These are phyloP conservation scores for Sporobolus alterniflorus DNA, from an alignment of 202 grass and related monocot species.

Conservation along the genomic window DNA sequence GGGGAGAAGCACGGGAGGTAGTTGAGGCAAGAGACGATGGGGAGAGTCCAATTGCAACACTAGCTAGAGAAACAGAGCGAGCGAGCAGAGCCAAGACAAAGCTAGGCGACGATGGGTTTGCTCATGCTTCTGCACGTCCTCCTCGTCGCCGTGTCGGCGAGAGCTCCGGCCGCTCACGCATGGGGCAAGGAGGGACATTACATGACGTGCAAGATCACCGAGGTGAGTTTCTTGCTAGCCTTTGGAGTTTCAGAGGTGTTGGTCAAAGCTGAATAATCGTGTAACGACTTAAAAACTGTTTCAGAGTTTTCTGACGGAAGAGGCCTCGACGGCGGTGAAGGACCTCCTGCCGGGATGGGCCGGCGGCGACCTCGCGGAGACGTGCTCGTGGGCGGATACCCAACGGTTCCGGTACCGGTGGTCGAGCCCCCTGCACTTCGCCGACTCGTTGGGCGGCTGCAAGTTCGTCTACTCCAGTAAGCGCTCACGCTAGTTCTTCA, in stretches of 20 bases:
- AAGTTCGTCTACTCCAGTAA: constrained; percentile 54
- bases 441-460: constrained; percentile 52
- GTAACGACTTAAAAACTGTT: too few species aligned
- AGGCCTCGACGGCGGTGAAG: constrained; percentile 50
- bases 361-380: constrained; percentile 47
- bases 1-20: neutral
- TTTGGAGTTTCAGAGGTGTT: neutral
- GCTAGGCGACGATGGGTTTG: neutral
- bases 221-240: constrained; percentile 4
- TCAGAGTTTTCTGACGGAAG: constrained; percentile 48
- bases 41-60: neutral
- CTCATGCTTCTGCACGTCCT: constrained; percentile 32
- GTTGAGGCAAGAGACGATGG: neutral
- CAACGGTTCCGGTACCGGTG: constrained; percentile 56
- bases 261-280: neutral
- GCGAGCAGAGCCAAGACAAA: neutral
- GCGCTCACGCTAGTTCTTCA: neutral
- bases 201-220: constrained; percentile 76
- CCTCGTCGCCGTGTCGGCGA: neutral
- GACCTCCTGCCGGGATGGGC: constrained; percentile 55
- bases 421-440: constrained; percentile 61
- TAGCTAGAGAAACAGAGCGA: neutral
- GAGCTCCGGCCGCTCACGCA: constrained; percentile 33
- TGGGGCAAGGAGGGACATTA: constrained; percentile 76
- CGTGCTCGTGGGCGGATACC: constrained; percentile 60